phyloP scores from a whole-genome alignment of 306 rosid genomes.

The Cicer yamashitae region DNA sequence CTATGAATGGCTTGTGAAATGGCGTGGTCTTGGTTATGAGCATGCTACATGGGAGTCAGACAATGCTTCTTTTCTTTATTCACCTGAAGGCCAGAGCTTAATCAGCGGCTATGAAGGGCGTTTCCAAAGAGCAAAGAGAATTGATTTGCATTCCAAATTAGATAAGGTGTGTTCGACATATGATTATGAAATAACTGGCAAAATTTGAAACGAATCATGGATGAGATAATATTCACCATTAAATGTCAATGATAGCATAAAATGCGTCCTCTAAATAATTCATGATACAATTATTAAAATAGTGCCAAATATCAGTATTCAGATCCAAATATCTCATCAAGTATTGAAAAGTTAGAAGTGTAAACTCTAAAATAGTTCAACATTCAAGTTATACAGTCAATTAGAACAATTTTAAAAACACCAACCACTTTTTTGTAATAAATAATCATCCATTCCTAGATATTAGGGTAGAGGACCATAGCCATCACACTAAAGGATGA shows the following conservation, averaged over 20 bases:
- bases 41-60: slow-evolving; percentile 78
- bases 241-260: slow-evolving; percentile 7
- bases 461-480: not conserved
- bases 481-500: not conserved
- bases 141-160: slow-evolving; percentile 41
- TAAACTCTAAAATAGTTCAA: slow-evolving; percentile 1
- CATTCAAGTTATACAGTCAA: not conserved
- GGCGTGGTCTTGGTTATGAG: slow-evolving; percentile 71
- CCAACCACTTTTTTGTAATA: not conserved
- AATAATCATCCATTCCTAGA: not conserved
- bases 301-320: slow-evolving; percentile 7
- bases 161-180: slow-evolving; percentile 49
- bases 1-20: slow-evolving; percentile 77
- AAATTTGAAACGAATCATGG: not conserved
- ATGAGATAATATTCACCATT: slow-evolving; percentile 5
- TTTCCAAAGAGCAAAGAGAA: slow-evolving; percentile 47
- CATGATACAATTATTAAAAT: not conserved
- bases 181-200: slow-evolving; percentile 3
- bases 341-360: not conserved
- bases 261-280: not conserved
- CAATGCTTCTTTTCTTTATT: slow-evolving; percentile 54
- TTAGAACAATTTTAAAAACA: slow-evolving; percentile 3
- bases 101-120: slow-evolving; percentile 61
- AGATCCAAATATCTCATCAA: slow-evolving; percentile 7
- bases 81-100: slow-evolving; percentile 57